Percentiles rank a stretch among this genome's conserved stretches.
Evolutionary conservation across 2,329 filamentous ascomycete genomes (phyloP).

Genomic region (Fusarium nodosum): DNA sequence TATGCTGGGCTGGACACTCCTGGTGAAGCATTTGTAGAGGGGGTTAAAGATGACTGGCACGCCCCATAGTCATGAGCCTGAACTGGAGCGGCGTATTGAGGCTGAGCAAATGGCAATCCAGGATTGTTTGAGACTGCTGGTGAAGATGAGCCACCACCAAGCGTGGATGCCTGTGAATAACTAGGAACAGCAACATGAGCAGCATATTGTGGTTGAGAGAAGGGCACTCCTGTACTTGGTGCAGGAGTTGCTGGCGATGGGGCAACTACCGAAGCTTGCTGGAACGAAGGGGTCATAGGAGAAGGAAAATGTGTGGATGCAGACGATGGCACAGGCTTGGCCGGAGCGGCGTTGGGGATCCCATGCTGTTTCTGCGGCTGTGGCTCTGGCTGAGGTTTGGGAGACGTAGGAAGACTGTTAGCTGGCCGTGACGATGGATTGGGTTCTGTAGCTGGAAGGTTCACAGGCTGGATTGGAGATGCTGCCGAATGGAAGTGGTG

Average conservation of each 20-base stretch:
- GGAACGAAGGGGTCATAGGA: slow-evolving; percentile 26
- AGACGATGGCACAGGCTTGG: slow-evolving; percentile 26
- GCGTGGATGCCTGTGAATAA: slow-evolving; percentile 18
- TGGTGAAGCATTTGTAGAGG: slow-evolving; percentile 4
- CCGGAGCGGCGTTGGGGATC: slow-evolving; percentile 26
- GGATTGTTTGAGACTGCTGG: slow-evolving; percentile 14
- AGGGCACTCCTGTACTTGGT: slow-evolving; percentile 20
- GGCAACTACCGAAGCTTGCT: slow-evolving; percentile 15
- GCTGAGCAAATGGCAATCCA: slow-evolving; percentile 39
- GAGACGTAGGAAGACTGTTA: slow-evolving; percentile 26
- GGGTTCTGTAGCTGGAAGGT: slow-evolving; percentile 9
- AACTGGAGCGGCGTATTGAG: slow-evolving; percentile 39
- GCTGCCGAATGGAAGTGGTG: slow-evolving; percentile 44
- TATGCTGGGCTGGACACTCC: slow-evolving; percentile 17
- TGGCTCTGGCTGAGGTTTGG: slow-evolving; percentile 23
- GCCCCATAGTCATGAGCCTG: slow-evolving; percentile 28
- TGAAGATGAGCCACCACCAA: slow-evolving; percentile 16
- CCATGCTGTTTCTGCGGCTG: slow-evolving; percentile 23
- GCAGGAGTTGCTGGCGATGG: slow-evolving; percentile 31
- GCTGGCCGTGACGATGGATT: slow-evolving; percentile 22
- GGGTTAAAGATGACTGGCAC: slow-evolving; percentile 11
- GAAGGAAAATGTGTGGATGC: slow-evolving; percentile 30
- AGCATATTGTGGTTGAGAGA: slow-evolving; percentile 42
- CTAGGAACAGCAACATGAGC: slow-evolving; percentile 28
- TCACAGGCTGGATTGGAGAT: slow-evolving; percentile 11